phyloP scores from a whole-genome alignment of 352 stramenopile species.

The Pythium aphanidermatum region DNA sequence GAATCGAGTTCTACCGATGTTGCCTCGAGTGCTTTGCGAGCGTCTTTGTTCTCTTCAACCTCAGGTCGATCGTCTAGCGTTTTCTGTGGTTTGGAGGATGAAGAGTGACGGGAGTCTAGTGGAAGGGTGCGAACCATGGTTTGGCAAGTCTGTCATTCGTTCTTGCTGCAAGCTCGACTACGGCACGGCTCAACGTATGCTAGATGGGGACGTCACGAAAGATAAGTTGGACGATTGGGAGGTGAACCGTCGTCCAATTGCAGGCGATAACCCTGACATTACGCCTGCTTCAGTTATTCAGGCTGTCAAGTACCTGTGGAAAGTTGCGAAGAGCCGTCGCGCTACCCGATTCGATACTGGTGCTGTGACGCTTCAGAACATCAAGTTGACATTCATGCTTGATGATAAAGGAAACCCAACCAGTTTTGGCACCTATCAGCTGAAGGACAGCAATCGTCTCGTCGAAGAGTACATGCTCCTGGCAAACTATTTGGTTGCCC shows the following conservation, averaged over 20 bases:
- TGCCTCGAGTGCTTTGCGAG: slow-evolving; percentile 95
- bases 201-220: slow-evolving; percentile 83
- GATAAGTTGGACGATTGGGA: slow-evolving; percentile 75
- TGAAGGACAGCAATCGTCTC: slow-evolving; percentile 93
- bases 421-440: slow-evolving; percentile 84
- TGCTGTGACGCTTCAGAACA: slow-evolving; percentile 87
- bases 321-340: slow-evolving; percentile 60
- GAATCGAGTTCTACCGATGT: slow-evolving; percentile 94
- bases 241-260: slow-evolving; percentile 35
- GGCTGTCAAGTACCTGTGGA: slow-evolving; percentile 63
- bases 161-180: slow-evolving; percentile 97
- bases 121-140: slow-evolving; percentile 89
- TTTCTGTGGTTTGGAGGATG: slow-evolving; percentile 96
- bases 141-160: slow-evolving; percentile 97
- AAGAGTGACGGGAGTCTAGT: slow-evolving; percentile 91
- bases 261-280: slow-evolving; percentile 35
- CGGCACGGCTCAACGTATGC: slow-evolving; percentile 93
- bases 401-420: slow-evolving; percentile 89
- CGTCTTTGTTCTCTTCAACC: slow-evolving; percentile 96
- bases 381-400: slow-evolving; percentile 94
- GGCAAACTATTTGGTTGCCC: slow-evolving; percentile 97
- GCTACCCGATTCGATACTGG: slow-evolving; percentile 89
- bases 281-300: slow-evolving; percentile 53
- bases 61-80: slow-evolving; percentile 94
- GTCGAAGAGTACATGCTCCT: slow-evolving; percentile 99